Conservation (phyloP, 2,329 filamentous ascomycete species). For the Harringtonia lauricola region DNA sequence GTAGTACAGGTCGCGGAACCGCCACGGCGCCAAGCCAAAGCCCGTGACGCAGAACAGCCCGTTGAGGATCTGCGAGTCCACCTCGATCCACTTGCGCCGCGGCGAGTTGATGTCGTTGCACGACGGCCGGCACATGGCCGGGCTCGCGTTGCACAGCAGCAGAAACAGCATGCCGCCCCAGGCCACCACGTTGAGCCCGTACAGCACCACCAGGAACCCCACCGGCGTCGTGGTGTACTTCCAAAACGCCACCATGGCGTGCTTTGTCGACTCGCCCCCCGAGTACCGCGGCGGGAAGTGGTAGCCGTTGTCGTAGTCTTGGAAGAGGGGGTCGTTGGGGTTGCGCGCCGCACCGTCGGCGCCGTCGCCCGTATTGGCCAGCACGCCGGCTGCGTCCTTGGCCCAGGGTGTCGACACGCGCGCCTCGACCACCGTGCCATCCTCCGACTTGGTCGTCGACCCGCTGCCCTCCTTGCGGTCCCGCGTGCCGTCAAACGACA, state of each 20-base stretch:
- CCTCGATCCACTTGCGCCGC: conserved; percentile 76
- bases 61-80: conserved; percentile 73
- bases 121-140: conserved; percentile 59
- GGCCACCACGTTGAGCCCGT: conserved; percentile 71
- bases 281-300: conserved; percentile 53
- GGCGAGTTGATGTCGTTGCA: conserved; percentile 67
- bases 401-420: too few relatives aligned
- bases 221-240: conserved; percentile 63
- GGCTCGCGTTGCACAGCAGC: conserved; percentile 63
- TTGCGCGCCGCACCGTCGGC: not conserved
- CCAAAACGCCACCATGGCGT: conserved; percentile 52
- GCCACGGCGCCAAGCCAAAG: conserved; percentile 76
- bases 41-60: conserved; percentile 79
- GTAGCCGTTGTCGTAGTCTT: conserved; percentile 50
- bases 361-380: not conserved
- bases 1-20: conserved; percentile 70
- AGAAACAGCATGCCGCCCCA: conserved; percentile 91
- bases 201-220: conserved; percentile 68
- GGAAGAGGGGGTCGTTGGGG: not conserved
- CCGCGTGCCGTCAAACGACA: not conserved
- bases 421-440: not conserved
- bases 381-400: not conserved
- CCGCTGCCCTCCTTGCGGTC: not conserved
- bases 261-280: conserved; percentile 45
- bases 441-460: not conserved